Evolutionary conservation across 768 basidiomycete species (phyloP).

Genomic region (Mycena filopes): DNA sequence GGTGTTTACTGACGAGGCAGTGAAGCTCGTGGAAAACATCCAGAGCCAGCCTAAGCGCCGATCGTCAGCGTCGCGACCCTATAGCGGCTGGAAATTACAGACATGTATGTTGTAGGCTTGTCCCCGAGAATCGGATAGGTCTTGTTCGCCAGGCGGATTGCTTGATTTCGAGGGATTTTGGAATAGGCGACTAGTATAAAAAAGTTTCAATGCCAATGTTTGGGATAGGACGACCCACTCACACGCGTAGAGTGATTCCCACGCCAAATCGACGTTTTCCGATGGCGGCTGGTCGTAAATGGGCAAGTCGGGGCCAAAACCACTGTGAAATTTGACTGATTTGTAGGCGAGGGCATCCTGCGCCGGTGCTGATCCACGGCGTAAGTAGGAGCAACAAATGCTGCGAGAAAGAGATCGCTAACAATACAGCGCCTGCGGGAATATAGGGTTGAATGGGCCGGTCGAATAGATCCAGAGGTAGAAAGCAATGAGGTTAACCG

Average conservation of each 20-base stretch:
- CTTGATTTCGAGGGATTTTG: conserved; percentile 38
- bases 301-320: conserved; percentile 31
- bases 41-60: too few relatives aligned
- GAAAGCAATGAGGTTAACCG: conserved; percentile 22
- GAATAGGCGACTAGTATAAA: conserved; percentile 33
- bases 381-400: conserved; percentile 3
- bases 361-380: conserved; percentile 33
- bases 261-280: conserved; percentile 39
- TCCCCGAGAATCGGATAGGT: conserved; percentile 40
- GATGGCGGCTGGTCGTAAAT: conserved; percentile 37
- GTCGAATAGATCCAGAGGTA: conserved; percentile 25
- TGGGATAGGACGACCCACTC: too few relatives aligned
- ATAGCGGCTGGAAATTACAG: too few relatives aligned
- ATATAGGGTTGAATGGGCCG: conserved; percentile 27
- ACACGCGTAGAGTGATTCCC: conserved; percentile 38
- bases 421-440: conserved; percentile 34
- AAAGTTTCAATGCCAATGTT: neutral
- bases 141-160: conserved; percentile 35
- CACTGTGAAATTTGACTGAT: conserved; percentile 37
- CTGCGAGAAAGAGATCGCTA: neutral
- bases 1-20: conserved; percentile 37
- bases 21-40: conserved; percentile 41
- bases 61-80: too few relatives aligned
- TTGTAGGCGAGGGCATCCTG: conserved; percentile 35
- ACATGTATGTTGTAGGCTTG: conserved; percentile 35